A percentile compares a stretch with the other conserved stretches of the same genome.
Evolutionary conservation across 2,329 filamentous ascomycete species (phyloP).

Genomic region (Fusarium sp.): DNA sequence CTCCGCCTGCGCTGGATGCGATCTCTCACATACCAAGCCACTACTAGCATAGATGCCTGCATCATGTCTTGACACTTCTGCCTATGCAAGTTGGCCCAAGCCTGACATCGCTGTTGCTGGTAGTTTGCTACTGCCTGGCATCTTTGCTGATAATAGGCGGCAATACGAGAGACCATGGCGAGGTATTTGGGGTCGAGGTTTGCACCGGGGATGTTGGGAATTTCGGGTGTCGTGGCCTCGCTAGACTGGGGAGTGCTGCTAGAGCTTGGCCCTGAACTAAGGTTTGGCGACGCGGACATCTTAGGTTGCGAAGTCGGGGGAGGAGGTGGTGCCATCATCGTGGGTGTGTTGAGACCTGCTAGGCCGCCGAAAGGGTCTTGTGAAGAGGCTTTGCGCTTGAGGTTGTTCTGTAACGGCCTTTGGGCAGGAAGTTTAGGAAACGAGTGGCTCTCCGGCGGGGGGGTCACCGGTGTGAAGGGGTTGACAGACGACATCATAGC

Average conservation of each 20-base stretch:
- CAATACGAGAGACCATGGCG: constrained; percentile 60
- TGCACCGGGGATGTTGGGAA: constrained; percentile 38
- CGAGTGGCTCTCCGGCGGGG: constrained; percentile 45
- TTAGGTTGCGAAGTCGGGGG: constrained; percentile 43
- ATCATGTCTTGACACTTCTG: constrained; percentile 62
- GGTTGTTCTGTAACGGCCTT: constrained; percentile 45
- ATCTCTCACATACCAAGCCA: constrained; percentile 62
- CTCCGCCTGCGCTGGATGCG: constrained; percentile 57
- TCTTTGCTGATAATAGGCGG: constrained; percentile 61
- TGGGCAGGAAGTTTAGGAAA: constrained; percentile 48
- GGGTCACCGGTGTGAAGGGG: constrained; percentile 47
- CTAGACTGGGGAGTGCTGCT: constrained; percentile 32
- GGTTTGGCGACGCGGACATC: constrained; percentile 35
- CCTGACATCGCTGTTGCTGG: constrained; percentile 61
- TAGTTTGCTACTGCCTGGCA: constrained; percentile 59
- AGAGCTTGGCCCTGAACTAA: constrained; percentile 29
- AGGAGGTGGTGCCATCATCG: constrained; percentile 41
- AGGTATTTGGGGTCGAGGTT: constrained; percentile 56
- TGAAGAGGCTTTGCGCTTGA: constrained; percentile 45
- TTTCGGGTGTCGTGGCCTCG: constrained; percentile 40
- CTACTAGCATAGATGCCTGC: constrained; percentile 61
- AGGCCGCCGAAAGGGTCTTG: constrained; percentile 38
- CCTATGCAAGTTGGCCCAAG: constrained; percentile 59
- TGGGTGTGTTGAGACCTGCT: constrained; percentile 32
- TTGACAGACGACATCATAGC: constrained; percentile 49